Evolutionary conservation across 148 eudicot species (phyloP).

Genomic region (Selenicereus undatus): DNA sequence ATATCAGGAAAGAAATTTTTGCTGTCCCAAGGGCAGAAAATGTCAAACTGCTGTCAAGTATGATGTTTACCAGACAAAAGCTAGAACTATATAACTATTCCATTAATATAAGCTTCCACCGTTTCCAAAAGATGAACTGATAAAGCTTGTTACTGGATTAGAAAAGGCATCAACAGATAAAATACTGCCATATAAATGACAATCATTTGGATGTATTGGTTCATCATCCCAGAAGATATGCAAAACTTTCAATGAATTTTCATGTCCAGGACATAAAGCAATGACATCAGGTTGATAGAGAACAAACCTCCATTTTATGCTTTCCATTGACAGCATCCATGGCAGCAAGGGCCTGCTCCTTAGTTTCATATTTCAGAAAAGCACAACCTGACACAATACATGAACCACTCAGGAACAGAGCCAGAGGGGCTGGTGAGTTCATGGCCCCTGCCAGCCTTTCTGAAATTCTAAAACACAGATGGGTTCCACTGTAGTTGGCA

Average conservation of each 20-base stretch:
- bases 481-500: neutral
- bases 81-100: neutral
- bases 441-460: neutral
- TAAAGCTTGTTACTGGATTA: too few species aligned
- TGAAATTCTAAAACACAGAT: neutral
- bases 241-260: slow-evolving; percentile 5
- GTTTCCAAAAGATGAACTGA: neutral
- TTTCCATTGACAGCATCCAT: slow-evolving; percentile 85
- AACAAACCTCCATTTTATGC: slow-evolving; percentile 89
- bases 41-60: too few species aligned
- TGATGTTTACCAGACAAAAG: too few species aligned
- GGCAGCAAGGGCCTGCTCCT: slow-evolving; percentile 93
- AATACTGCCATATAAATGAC: too few species aligned
- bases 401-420: neutral
- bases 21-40: too few species aligned
- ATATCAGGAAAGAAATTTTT: too few species aligned
- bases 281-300: neutral
- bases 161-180: neutral
- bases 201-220: neutral
- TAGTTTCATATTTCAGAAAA: slow-evolving; percentile 89
- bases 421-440: neutral
- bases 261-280: neutral
- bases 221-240: neutral
- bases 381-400: slow-evolving; percentile 66
- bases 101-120: too few species aligned